phyloP scores from a whole-genome alignment of 2,329 filamentous ascomycete species.

The Lachnellula cervina region DNA sequence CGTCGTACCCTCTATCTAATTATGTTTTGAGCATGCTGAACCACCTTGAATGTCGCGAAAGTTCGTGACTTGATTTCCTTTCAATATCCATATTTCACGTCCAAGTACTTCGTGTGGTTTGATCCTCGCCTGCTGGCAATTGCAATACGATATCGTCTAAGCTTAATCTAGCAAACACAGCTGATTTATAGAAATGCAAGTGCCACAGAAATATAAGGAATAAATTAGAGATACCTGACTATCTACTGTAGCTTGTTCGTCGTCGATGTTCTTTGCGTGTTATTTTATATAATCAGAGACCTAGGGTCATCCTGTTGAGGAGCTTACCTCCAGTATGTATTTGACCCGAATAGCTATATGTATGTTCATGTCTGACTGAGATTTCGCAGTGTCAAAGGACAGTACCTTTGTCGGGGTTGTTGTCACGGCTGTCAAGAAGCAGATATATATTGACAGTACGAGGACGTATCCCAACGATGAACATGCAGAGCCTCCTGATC shows the following conservation, averaged over 20 bases:
- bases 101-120: too few relatives aligned
- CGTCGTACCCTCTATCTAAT: too few relatives aligned
- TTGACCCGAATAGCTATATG: constrained; percentile 29
- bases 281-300: constrained; percentile 44
- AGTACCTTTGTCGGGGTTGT: constrained; percentile 31
- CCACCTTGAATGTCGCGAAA: too few relatives aligned
- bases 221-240: constrained; percentile 41
- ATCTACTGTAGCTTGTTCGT: constrained; percentile 41
- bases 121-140: too few relatives aligned
- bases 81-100: neutral
- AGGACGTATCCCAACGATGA: constrained; percentile 4
- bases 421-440: constrained; percentile 34
- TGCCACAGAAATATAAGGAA: constrained; percentile 38
- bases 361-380: constrained; percentile 38
- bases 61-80: too few relatives aligned
- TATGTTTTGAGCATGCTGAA: too few relatives aligned
- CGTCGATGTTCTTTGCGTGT: constrained; percentile 40
- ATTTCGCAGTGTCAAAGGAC: constrained; percentile 35
- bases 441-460: constrained; percentile 22
- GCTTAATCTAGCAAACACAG: neutral
- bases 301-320: constrained; percentile 38
- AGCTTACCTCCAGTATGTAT: constrained; percentile 40
- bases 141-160: constrained; percentile 37
- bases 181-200: constrained; percentile 35
- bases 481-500: neutral